These are phyloP conservation scores for Cercospora zeae-maydis DNA, from an alignment of 2,329 filamentous ascomycete genomes.

Conservation along the genomic window DNA sequence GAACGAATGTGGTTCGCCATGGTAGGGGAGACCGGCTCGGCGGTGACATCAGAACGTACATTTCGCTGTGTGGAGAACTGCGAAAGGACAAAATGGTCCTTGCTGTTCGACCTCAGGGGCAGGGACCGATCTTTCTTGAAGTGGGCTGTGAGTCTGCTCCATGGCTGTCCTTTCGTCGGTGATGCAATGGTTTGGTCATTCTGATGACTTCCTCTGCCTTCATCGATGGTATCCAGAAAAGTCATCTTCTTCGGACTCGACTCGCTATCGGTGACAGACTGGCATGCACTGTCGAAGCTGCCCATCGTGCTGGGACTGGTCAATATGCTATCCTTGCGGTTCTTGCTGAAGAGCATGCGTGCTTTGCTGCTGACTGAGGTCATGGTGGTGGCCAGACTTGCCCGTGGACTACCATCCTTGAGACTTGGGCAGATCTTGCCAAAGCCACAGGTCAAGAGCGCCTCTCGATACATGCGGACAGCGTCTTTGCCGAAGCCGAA, in stretches of 20 bases:
- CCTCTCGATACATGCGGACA: constrained; percentile 50
- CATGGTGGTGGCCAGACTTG: constrained; percentile 18
- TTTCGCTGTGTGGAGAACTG: constrained; percentile 8
- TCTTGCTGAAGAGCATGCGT: constrained; percentile 25
- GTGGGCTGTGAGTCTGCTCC: constrained; percentile 8
- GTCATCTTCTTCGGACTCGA: constrained; percentile 23
- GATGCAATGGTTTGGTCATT: neutral
- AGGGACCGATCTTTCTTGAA: constrained; percentile 10
- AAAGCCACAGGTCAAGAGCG: constrained; percentile 44
- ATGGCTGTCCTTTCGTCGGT: constrained; percentile 4
- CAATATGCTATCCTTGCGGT: constrained; percentile 4
- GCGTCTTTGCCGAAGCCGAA: constrained; percentile 64
- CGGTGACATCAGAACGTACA: constrained; percentile 15
- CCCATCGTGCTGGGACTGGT: constrained; percentile 11
- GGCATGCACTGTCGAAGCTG: constrained; percentile 12
- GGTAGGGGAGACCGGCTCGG: constrained; percentile 21
- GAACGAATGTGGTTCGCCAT: constrained; percentile 13
- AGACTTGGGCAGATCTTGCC: constrained; percentile 27
- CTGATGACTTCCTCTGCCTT: constrained; percentile 12
- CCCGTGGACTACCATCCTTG: constrained; percentile 7
- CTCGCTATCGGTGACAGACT: constrained; percentile 15
- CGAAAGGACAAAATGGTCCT: constrained; percentile 18
- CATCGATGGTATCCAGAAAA: constrained; percentile 25
- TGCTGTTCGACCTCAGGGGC: neutral
- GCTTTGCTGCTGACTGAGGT: constrained; percentile 30